These are phyloP conservation scores for Cercospora janseana DNA, from an alignment of 2,329 filamentous ascomycete genomes.

Conservation along the genomic window DNA sequence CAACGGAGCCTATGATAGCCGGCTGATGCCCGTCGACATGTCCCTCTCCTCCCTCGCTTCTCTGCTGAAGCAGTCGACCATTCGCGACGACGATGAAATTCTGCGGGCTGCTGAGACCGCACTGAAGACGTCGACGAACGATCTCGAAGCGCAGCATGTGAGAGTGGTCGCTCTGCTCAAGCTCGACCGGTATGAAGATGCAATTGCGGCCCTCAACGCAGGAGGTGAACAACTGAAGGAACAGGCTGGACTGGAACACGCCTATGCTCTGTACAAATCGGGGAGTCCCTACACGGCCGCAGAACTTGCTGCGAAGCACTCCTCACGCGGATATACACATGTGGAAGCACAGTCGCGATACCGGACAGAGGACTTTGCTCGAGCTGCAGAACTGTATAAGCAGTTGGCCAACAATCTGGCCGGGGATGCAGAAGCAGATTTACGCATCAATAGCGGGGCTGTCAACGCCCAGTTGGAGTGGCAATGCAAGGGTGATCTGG, in stretches of 20 bases:
- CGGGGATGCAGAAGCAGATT: slow-evolving; percentile 66
- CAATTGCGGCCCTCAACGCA: slow-evolving; percentile 65
- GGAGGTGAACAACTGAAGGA: slow-evolving; percentile 61
- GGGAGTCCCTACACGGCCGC: slow-evolving; percentile 66
- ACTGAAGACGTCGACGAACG: slow-evolving; percentile 58
- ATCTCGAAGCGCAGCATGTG: slow-evolving; percentile 63
- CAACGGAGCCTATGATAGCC: background rate
- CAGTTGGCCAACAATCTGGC: slow-evolving; percentile 52
- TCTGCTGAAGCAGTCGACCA: slow-evolving; percentile 56
- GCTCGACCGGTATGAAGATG: slow-evolving; percentile 78
- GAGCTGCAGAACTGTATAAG: slow-evolving; percentile 63
- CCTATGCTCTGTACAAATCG: slow-evolving; percentile 81
- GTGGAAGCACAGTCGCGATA: slow-evolving; percentile 68
- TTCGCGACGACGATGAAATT: slow-evolving; percentile 71
- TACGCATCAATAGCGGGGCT: slow-evolving; percentile 73
- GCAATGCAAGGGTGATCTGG: slow-evolving; percentile 56
- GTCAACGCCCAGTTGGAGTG: slow-evolving; percentile 71
- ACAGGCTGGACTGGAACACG: slow-evolving; percentile 65
- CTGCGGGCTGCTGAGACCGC: slow-evolving; percentile 61
- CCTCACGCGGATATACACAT: slow-evolving; percentile 55
- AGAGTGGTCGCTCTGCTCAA: slow-evolving; percentile 74
- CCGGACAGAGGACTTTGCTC: slow-evolving; percentile 68
- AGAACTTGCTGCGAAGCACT: slow-evolving; percentile 45
- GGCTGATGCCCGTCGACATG: slow-evolving; percentile 7
- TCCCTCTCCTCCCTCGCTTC: slow-evolving; percentile 44